Conservation (phyloP, 176 grass and related monocot genomes). For the Triticum timopheevii region DNA sequence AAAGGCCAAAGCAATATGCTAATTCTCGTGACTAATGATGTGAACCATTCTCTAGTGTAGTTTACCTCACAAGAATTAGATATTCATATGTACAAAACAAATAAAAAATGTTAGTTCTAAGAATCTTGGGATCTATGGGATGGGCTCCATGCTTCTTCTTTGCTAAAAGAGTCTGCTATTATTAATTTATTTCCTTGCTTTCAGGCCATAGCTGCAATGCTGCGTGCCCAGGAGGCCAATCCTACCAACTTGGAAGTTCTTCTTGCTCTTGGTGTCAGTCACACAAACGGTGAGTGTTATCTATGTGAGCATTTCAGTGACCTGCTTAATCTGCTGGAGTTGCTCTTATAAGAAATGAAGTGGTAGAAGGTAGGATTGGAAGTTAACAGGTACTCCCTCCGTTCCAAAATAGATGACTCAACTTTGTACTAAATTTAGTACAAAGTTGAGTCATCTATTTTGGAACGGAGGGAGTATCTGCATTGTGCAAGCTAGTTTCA, state of each 20-base stretch:
- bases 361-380: conserved; percentile 21
- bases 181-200: conserved; percentile 12
- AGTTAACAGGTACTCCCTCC: background rate
- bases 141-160: conserved; percentile 24
- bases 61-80: conserved; percentile 16
- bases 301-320: conserved; percentile 5
- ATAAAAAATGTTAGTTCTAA: background rate
- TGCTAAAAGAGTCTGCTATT: background rate
- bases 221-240: conserved; percentile 89
- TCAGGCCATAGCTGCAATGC: conserved; percentile 97
- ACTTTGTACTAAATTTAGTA: too few relatives aligned
- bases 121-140: conserved; percentile 18
- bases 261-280: conserved; percentile 99
- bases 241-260: conserved; percentile 96
- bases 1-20: conserved; percentile 10
- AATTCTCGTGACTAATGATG: conserved; percentile 28
- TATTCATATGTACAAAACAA: background rate
- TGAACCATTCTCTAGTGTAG: background rate
- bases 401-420: too few relatives aligned
- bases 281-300: conserved; percentile 83
- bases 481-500: conserved; percentile 3
- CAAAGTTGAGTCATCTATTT: too few relatives aligned
- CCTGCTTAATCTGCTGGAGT: conserved; percentile 5
- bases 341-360: background rate
- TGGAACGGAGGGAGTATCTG: too few relatives aligned